Base-by-base conservation (phyloP, 148 eudicot genomes). In the Limonium bicolor region DNA sequence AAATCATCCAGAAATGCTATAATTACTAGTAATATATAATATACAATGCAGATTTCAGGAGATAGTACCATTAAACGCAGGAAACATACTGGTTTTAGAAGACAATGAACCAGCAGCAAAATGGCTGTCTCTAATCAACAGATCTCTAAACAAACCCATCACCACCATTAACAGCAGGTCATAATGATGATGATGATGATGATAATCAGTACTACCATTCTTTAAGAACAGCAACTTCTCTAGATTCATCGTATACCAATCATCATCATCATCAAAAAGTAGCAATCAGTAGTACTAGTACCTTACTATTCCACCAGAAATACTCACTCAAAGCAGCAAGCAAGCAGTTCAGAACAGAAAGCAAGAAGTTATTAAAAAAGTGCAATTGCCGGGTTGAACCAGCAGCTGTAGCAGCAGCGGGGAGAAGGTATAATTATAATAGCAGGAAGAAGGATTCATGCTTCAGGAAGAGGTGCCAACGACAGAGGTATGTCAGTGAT, bases 1-100 rank as follows among this genome's bases (percentile, higher is more conserved):
- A 18, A 31, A 25, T 5, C 18, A 16, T n/a, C 12, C 11, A n/a
- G 33, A 37, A n/a, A 37, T 25, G 6, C 26, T 20, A 20, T n/a
- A n/a, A n/a, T n/a, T n/a, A 20, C 8, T 29, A 14, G 9, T 20
- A 21, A 25, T 20, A 23, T 13, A 41, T 4, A 43, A 28, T 43
- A 31, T 23, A 43, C 4, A 10, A 18, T 27, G 27, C 62, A 76
- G 84, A 23, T 80, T 80, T 50, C 84, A 80, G 73, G 84, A 80
- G 64, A 77, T 73, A 39, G 84, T 80, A 6, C 90, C 90, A 1
- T 52, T 80, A 39, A 76, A 80, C 58, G 90, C 84, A 25, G 84
- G 84, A 29, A 80, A 81, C 25, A 78, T 81, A 45, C 66, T 81
- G 18, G 90, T 68, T 24, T 56, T 70, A 28, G 92, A 76, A 65